Evolutionary conservation across 2,329 filamentous ascomycete genomes (phyloP), one percentile per base, ranked within the genome.

Genomic region (Shiraia sp.): DNA sequence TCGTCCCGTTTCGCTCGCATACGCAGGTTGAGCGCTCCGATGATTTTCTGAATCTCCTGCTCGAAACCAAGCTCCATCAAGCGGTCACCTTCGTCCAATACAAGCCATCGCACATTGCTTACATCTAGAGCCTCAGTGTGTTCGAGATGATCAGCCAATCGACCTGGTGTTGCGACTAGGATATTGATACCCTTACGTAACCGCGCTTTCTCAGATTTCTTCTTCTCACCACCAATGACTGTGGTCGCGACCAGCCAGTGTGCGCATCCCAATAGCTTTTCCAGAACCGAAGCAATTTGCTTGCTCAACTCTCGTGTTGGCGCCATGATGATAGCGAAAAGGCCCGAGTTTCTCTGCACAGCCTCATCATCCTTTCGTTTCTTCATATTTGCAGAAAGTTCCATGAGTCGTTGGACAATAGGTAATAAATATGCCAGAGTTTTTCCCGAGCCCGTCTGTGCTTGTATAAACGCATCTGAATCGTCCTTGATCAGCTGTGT

Each of bases 1-100:
- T 79, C 79, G 22, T 81, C 82, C 40, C 79, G 80, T 41, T 79
- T 79, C 26, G 79, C 75, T 14, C 86, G 66, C 22, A 76, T 72
- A 40, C 86, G 79, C 31, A 84, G 73, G 49, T 90, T 85, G 41
- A 97, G 81, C 49, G 87, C 87, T 40, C 82, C 79, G 12, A 99
- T 87, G 51, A 96, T 92, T 47, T 86, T 87, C 63, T 88, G 87
- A 45, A 99, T 82, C 61, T 97, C 92, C 39, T 96, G 85, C 70
- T 97, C 93, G 56, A 99, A 99, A 0, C 93, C 93, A 61, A 97
- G 79, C 64, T 99, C 93, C 92, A 99, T 96, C 65, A 99, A 75
- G n/a, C 93, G 82, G 76, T 99, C 93, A 22, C 93, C 93, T 71
- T 99, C 93, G 59, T 99, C 93, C 5, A 99, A 79, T 2, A 99